phyloP scores from a whole-genome alignment of 257 asterid species.

The Solanum commersonii region DNA sequence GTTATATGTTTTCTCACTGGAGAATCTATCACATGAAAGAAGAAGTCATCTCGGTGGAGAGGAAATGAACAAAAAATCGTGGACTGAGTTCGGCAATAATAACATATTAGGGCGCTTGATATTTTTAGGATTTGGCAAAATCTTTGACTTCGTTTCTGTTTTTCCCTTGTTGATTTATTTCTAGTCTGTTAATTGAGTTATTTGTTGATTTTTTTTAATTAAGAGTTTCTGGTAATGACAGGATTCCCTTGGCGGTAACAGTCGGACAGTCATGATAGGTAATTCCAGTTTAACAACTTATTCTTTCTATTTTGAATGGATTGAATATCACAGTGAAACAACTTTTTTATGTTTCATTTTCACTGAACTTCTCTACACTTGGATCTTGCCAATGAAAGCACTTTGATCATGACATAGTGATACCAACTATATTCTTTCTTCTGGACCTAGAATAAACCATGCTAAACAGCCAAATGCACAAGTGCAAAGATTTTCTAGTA shows the following conservation, averaged over 20 bases:
- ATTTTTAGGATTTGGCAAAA: not conserved
- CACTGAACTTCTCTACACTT: not conserved
- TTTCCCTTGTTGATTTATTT: not conserved
- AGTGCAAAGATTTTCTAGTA: not conserved
- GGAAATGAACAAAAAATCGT: not conserved
- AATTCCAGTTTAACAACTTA: not conserved
- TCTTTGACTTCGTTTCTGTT: not conserved
- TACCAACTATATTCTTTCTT: not conserved
- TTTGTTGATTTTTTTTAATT: not conserved
- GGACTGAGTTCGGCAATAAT: not conserved
- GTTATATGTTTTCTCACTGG: not conserved
- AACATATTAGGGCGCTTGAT: not conserved
- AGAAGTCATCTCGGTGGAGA: not conserved
- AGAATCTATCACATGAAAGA: not conserved
- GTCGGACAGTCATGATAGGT: constrained; percentile 99
- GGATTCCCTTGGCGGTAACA: constrained; percentile 99
- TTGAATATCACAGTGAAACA: not conserved
- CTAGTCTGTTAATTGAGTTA: not conserved
- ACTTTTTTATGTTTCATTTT: not conserved
- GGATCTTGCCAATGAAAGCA: not conserved
- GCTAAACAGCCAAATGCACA: not conserved
- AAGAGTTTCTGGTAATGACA: constrained; percentile 24
- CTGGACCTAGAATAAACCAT: not conserved
- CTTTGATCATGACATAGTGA: not conserved
- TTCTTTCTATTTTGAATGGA: not conserved